phyloP scores from a whole-genome alignment of 2,329 filamentous ascomycete genomes.

The Ramularia endophylla region DNA sequence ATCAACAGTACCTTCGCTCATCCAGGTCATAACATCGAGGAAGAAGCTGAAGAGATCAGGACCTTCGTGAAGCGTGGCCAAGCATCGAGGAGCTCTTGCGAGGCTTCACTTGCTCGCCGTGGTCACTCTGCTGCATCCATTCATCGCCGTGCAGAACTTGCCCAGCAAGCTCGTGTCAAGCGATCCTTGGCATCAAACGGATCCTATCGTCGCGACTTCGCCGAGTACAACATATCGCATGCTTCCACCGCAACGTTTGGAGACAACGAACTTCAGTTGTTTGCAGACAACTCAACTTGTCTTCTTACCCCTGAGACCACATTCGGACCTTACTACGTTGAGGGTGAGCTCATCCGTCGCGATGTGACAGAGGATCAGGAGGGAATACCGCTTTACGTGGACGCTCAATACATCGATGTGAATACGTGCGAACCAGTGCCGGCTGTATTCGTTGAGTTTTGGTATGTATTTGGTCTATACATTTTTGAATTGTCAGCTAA shows the following conservation, averaged over 20 bases:
- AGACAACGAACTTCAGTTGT: constrained; percentile 16
- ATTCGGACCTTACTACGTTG: constrained; percentile 25
- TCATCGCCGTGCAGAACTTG: no score
- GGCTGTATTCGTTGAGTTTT: constrained; percentile 38
- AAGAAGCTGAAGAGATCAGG: no score
- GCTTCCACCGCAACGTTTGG: constrained; percentile 19
- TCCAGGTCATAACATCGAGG: no score
- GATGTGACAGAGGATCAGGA: constrained; percentile 36
- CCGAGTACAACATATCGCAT: constrained; percentile 12
- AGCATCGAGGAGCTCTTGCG: no score
- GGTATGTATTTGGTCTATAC: constrained; percentile 28
- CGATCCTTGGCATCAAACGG: no score
- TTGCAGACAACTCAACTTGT: constrained; percentile 21
- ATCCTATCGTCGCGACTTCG: no score
- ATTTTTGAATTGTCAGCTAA: constrained; percentile 34
- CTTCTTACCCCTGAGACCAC: constrained; percentile 20
- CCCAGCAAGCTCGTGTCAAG: no score
- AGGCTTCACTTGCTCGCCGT: no score
- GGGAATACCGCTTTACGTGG: constrained; percentile 37
- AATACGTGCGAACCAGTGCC: constrained; percentile 38
- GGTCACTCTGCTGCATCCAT: no score
- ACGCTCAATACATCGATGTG: constrained; percentile 40
- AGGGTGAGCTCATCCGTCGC: constrained; percentile 33
- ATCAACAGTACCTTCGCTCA: no score
- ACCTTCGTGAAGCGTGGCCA: no score